phyloP scores from a whole-genome alignment of 257 asterid species.

The Echites panduratus region DNA sequence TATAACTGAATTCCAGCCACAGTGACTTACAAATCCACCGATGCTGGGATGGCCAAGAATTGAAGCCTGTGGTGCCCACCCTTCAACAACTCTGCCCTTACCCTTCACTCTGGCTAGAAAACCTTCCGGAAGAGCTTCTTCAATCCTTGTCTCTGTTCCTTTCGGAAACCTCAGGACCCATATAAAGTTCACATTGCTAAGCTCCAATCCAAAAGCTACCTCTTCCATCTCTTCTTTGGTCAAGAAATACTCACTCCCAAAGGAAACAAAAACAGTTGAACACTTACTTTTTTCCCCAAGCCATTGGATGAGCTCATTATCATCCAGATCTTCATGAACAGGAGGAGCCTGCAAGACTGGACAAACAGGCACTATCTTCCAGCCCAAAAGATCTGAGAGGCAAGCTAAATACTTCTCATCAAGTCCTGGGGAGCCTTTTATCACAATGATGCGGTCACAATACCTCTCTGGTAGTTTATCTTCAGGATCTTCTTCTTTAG shows the following conservation, averaged over 20 bases:
- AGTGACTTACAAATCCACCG: slow-evolving; percentile 31
- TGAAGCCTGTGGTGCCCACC: slow-evolving; percentile 33
- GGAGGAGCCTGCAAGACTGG: slow-evolving; percentile 13
- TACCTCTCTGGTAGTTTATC: not conserved
- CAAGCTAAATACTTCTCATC: slow-evolving; percentile 48
- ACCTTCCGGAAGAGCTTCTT: slow-evolving; percentile 29
- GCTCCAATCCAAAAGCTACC: slow-evolving; percentile 43
- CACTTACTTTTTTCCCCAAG: slow-evolving; percentile 21
- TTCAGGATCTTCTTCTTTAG: slow-evolving; percentile 15
- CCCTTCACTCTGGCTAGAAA: slow-evolving; percentile 20
- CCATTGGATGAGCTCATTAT: slow-evolving; percentile 40
- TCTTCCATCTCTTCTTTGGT: slow-evolving; percentile 39
- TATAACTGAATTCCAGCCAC: slow-evolving; percentile 32
- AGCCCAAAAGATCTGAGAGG: not conserved
- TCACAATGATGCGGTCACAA: slow-evolving; percentile 10
- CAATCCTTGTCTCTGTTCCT: slow-evolving; percentile 18
- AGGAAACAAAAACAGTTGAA: slow-evolving; percentile 46
- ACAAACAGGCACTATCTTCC: slow-evolving; percentile 31
- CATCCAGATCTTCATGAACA: not conserved
- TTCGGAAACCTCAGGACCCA: slow-evolving; percentile 47
- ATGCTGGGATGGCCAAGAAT: slow-evolving; percentile 24
- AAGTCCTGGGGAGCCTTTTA: slow-evolving; percentile 32
- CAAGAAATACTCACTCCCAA: slow-evolving; percentile 53
- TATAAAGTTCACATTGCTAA: slow-evolving; percentile 38
- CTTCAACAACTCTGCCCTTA: slow-evolving; percentile 24